Conservation (phyloP, 306 rosid species). For the Trifolium subterraneum region DNA sequence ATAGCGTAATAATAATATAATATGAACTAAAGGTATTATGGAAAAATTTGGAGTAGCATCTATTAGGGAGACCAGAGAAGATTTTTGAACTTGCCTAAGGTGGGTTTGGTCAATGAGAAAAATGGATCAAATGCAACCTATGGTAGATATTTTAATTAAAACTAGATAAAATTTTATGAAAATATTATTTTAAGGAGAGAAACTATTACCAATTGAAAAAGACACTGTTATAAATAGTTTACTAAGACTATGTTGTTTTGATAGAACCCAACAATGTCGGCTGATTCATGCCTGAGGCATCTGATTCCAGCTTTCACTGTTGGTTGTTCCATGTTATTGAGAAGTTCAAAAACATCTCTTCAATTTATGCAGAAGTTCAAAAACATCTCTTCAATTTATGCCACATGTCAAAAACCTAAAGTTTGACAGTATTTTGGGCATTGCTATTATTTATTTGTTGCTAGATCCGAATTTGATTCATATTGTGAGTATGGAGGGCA, state of each 20-base stretch:
- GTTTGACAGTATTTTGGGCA: slow-evolving; percentile 13
- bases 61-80: neutral
- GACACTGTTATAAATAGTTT: neutral
- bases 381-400: slow-evolving; percentile 6
- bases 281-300: neutral
- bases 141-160: neutral
- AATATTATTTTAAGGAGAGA: slow-evolving; percentile 4
- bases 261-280: neutral
- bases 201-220: neutral
- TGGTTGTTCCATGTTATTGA: neutral
- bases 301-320: neutral
- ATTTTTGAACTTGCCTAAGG: slow-evolving; percentile 1
- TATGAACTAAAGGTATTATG: neutral
- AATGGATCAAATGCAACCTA: neutral
- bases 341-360: slow-evolving; percentile 2
- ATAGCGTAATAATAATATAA: neutral
- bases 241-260: neutral
- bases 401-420: neutral
- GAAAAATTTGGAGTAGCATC: neutral
- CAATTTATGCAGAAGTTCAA: neutral
- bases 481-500: slow-evolving; percentile 20
- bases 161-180: neutral
- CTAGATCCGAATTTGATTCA: slow-evolving; percentile 17
- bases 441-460: slow-evolving; percentile 26
- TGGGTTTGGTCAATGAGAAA: slow-evolving; percentile 1